These are phyloP conservation scores for Cercospora janseana DNA, from an alignment of 2,329 filamentous ascomycete genomes.

Conservation along the genomic window DNA sequence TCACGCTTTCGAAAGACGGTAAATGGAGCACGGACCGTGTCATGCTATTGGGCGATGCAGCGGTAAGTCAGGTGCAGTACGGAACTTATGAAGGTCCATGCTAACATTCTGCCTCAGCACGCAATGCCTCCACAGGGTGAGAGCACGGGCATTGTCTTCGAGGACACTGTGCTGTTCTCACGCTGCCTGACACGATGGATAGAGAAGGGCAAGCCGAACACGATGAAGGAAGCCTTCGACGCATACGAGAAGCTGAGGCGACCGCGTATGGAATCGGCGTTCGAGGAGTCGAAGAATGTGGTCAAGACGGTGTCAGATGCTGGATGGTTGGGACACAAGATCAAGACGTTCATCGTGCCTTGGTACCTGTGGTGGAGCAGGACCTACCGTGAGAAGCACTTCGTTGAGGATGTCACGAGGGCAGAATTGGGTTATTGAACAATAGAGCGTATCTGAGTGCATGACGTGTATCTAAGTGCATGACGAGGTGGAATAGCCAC, in stretches of 20 bases:
- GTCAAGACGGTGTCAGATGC: conserved; percentile 47
- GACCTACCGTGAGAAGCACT: conserved; percentile 44
- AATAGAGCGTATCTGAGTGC: too few species aligned
- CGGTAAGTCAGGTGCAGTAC: conserved; percentile 38
- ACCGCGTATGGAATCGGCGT: conserved; percentile 46
- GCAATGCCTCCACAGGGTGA: conserved; percentile 55
- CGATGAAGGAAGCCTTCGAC: conserved; percentile 47
- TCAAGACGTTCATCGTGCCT: conserved; percentile 48
- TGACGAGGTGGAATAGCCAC: too few species aligned
- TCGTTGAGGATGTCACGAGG: conserved; percentile 47
- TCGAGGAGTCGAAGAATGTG: conserved; percentile 48
- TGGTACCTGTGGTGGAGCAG: conserved; percentile 50
- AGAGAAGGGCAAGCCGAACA: conserved; percentile 38
- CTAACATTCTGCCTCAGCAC: conserved; percentile 33
- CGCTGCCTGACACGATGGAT: conserved; percentile 46
- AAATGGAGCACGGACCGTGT: conserved; percentile 47
- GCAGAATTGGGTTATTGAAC: conserved; percentile 43
- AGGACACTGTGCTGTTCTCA: conserved; percentile 52
- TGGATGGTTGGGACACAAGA: conserved; percentile 46
- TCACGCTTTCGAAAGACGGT: conserved; percentile 45
- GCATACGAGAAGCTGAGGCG: conserved; percentile 50
- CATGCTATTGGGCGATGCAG: conserved; percentile 48
- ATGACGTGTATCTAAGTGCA: too few species aligned
- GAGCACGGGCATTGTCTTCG: conserved; percentile 53
- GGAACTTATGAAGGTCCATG: background rate